These are phyloP conservation scores for Leccinum proximum DNA, from an alignment of 1,284 basidiomycete species.

Conservation along the genomic window DNA sequence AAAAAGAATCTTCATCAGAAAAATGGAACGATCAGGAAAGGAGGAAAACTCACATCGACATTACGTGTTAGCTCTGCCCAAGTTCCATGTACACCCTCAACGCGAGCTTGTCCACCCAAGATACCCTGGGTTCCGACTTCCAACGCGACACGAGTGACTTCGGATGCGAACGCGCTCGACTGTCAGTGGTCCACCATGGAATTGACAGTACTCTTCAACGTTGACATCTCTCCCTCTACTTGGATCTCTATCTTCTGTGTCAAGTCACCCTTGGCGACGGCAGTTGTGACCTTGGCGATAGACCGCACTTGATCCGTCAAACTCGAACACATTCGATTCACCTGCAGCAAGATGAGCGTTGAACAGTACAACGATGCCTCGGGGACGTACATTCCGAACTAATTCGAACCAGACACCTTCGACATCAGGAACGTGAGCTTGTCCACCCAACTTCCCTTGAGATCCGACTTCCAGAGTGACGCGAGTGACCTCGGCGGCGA, in stretches of 20 bases:
- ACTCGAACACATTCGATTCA: conserved; percentile 92
- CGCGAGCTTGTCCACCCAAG: conserved; percentile 88
- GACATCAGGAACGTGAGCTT: conserved; percentile 90
- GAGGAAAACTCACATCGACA: conserved; percentile 62
- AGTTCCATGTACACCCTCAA: conserved; percentile 92
- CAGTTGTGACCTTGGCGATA: conserved; percentile 91
- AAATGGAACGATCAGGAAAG: conserved; percentile 20
- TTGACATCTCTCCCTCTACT: conserved; percentile 92
- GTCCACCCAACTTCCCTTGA: conserved; percentile 89
- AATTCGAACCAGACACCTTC: conserved; percentile 95
- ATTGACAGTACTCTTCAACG: conserved; percentile 82
- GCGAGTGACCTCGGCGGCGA: conserved; percentile 95
- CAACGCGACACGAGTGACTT: conserved; percentile 93
- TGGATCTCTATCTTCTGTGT: conserved; percentile 89
- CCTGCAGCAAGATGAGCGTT: conserved; percentile 39
- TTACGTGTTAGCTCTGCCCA: conserved; percentile 93
- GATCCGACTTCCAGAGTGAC: conserved; percentile 95
- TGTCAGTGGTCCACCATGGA: conserved; percentile 78
- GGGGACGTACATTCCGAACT: conserved; percentile 73
- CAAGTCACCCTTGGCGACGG: conserved; percentile 88
- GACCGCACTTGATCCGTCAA: conserved; percentile 94
- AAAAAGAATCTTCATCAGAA: background rate
- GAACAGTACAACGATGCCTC: background rate
- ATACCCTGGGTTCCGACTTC: conserved; percentile 94
- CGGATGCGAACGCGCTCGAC: conserved; percentile 88